Evolutionary conservation across 192 early-diverging fungal genomes (phyloP), one percentile per base, ranked within the genome.

Genomic region (Ambispora gerdemannii): DNA sequence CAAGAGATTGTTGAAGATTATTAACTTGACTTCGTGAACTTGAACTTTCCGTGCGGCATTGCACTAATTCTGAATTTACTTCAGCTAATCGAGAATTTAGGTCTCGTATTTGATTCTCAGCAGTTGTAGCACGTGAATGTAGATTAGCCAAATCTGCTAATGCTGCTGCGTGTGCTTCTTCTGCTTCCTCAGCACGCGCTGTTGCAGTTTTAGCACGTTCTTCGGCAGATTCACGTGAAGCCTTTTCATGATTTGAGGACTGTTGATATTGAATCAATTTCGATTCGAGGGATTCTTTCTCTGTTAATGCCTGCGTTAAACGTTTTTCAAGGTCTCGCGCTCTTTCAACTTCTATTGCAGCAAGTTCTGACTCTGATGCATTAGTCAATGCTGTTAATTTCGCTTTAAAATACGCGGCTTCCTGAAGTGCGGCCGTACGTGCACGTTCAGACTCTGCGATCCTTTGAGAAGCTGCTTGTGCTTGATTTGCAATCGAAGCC

Each of bases 331-430:
- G 66, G 27, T 81, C 77, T 30, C 36, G 19, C 0, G 76, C 76
- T 31, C 84, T 76, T 24, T 73, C 75, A 22, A 74, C 70, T 61
- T 86, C 84, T 3, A 83, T 72, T 1, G 34, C 31, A 3, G 76
- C 72, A 17, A 86, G 53, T 0, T 76, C 73, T 10, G 72, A 59
- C 3, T 53, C 50, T 47, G 81, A 75, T 0, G 75, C 75, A 4
- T 74, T 62, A 47, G 82, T 73, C 15, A 87, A 62, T 3, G 85
- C 85, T 2, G 72, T 67, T 43, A 81, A 74, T 55, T 82, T 81
- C 11, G 83, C 75, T 60, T 83, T 84, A 66, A 81, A 77, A 36
- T 84, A 83, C 1, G 77, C 79, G 58, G 84, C 81, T 66, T 86
- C 85, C 53, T 86, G 78, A 17, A 86, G 60, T 2, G 85, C 85